Conservation (phyloP, 257 asterid species). For the Solanum piurae region DNA sequence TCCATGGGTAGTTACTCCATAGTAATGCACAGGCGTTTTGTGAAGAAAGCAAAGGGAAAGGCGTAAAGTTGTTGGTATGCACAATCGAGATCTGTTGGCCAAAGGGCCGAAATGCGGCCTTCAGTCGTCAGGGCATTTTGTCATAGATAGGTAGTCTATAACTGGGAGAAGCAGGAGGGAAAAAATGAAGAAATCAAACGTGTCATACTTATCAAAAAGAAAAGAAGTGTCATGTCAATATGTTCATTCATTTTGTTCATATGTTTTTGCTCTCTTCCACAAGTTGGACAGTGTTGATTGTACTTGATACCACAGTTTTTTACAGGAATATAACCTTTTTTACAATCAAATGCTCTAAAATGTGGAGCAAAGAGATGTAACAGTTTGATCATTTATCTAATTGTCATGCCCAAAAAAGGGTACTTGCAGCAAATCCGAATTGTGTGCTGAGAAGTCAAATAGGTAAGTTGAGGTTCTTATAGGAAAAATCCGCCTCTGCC, state of each 20-base stretch:
- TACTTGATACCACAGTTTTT: neutral
- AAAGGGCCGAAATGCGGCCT: constrained; percentile 14
- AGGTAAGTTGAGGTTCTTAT: neutral
- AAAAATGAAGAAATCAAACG: neutral
- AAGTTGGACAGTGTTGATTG: neutral
- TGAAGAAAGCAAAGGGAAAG: constrained; percentile 18
- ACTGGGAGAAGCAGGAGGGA: neutral
- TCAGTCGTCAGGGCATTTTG: neutral
- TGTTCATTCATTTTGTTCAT: constrained; percentile 47
- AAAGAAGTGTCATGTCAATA: constrained; percentile 9
- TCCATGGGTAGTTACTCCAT: neutral
- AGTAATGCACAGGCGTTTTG: neutral
- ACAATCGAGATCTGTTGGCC: constrained; percentile 7
- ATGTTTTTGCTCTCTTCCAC: constrained; percentile 20
- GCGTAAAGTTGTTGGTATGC: constrained; percentile 25
- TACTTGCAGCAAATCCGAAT: neutral
- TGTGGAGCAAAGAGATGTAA: neutral
- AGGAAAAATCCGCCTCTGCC: neutral
- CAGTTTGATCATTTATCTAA: neutral
- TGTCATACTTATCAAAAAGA: neutral
- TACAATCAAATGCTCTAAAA: neutral
- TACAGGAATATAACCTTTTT: neutral
- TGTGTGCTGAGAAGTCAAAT: neutral
- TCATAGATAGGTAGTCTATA: neutral
- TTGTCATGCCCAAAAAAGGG: neutral